Conservation (phyloP, 2,329 filamentous ascomycete genomes). For the Monosporascus ibericus region DNA sequence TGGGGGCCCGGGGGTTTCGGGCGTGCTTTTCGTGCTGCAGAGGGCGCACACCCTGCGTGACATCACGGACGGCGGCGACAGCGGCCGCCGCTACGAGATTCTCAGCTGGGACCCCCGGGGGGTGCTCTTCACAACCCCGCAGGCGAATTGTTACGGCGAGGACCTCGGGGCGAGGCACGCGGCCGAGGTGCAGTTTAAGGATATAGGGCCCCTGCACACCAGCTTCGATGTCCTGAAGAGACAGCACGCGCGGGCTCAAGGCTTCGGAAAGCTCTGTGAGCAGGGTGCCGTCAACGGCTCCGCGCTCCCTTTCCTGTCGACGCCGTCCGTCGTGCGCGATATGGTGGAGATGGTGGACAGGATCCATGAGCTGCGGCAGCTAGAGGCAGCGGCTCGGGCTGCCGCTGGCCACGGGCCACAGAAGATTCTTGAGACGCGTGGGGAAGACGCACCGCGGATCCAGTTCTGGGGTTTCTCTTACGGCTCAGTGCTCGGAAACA, state of each 20-base stretch:
- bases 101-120: conserved; percentile 40
- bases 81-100: conserved; percentile 32
- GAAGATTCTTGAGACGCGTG: not conserved
- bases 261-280: conserved; percentile 25
- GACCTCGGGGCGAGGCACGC: conserved; percentile 24
- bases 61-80: conserved; percentile 11
- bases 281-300: conserved; percentile 14
- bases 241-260: conserved; percentile 19
- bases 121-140: conserved; percentile 30
- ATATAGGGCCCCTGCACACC: conserved; percentile 22
- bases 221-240: conserved; percentile 17
- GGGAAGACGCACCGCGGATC: conserved; percentile 6
- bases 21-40: conserved; percentile 23
- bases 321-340: conserved; percentile 34
- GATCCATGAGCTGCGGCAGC: conserved; percentile 26
- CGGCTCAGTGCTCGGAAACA: conserved; percentile 37
- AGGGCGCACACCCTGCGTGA: conserved; percentile 24
- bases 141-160: conserved; percentile 31
- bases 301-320: conserved; percentile 29
- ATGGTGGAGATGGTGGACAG: conserved; percentile 40
- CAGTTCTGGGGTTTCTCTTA: conserved; percentile 49
- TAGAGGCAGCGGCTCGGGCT: not conserved
- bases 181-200: conserved; percentile 18
- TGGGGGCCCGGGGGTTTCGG: conserved; percentile 38
- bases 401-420: not conserved